Base-by-base conservation (phyloP, 176 grass and related monocot genomes). In the Eragrostis nindensis region DNA sequence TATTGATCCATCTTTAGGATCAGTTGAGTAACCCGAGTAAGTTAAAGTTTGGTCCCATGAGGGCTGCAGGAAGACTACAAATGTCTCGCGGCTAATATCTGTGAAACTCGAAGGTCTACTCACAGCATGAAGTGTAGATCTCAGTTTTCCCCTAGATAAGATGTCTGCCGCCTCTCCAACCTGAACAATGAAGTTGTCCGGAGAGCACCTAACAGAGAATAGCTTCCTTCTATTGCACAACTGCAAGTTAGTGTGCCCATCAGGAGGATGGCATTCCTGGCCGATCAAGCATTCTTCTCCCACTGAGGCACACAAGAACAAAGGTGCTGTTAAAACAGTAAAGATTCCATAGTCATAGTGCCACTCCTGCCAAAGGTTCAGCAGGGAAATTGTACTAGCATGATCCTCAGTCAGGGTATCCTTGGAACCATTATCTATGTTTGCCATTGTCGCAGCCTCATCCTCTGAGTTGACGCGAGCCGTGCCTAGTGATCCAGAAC, bases 261-360 rank as follows among this genome's bases (percentile, higher is more conserved):
- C 77, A 17, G 86, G 83, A 85, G 78, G n/a, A 16, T 82, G 82
- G 55, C 71, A 89, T 70, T 91, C 88, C 75, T 78, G 24, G 66
- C 62, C 75, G 24, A 73, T 43, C 16, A 78, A 21, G 78, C 40
- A 67, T 77, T 85, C 82, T 71, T 85, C 83, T 50, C 71, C 78
- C 4, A 75, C 3, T 21, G 55, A 68, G 56, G 81, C 78, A 1
- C 75, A 66, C 27, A 91, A 70, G 89, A 98, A 98, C 10, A 92
- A 75, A 0, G 95, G 95, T 8, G 92, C 57, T n/a, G 92, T 98
- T 78, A 98, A 85, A 78, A 98, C 66, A 1, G 92, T 94, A 32
- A 98, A 82, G 56, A 89, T 83, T n/a, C 95, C 95, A 73, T 92
- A 98, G 43, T 98, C 95, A 14, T 91, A 93, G 75, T 98, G 95